Conservation (phyloP, 179 eudicot species). For the Vitellaria paradoxa region DNA sequence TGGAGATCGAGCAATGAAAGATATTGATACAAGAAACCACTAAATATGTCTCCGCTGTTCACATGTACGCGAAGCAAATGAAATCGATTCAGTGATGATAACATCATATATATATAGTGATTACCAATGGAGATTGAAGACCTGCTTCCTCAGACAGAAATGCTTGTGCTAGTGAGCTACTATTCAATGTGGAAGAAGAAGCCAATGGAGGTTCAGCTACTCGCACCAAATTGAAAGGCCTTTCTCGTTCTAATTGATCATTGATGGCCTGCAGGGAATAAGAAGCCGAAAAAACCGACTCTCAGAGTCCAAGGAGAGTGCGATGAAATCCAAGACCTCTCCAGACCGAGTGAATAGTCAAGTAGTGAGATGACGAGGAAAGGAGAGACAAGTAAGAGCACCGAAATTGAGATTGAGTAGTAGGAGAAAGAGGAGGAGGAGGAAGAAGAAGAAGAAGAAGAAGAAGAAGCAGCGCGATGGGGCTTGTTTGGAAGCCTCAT, state of each 20-base stretch:
- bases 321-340: slow-evolving; percentile 15
- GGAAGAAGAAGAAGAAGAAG: too few species aligned
- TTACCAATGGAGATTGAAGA: not conserved
- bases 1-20: not conserved
- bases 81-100: not conserved
- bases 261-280: not conserved
- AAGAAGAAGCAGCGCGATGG: not conserved
- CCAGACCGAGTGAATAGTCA: slow-evolving; percentile 4
- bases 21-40: too few species aligned
- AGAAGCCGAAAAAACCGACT: not conserved
- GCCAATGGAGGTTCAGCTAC: not conserved
- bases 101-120: not conserved
- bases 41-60: too few species aligned
- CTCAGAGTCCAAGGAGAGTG: slow-evolving; percentile 11
- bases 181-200: not conserved
- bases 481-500: not conserved
- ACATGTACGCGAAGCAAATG: too few species aligned
- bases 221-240: not conserved
- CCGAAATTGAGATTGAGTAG: slow-evolving; percentile 12
- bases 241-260: not conserved
- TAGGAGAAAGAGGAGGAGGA: not conserved
- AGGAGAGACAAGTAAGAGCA: not conserved
- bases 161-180: not conserved
- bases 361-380: slow-evolving; percentile 14
- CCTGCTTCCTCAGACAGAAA: not conserved